phyloP scores from a whole-genome alignment of 2,329 filamentous ascomycete species.

The Calonectria crousiana region DNA sequence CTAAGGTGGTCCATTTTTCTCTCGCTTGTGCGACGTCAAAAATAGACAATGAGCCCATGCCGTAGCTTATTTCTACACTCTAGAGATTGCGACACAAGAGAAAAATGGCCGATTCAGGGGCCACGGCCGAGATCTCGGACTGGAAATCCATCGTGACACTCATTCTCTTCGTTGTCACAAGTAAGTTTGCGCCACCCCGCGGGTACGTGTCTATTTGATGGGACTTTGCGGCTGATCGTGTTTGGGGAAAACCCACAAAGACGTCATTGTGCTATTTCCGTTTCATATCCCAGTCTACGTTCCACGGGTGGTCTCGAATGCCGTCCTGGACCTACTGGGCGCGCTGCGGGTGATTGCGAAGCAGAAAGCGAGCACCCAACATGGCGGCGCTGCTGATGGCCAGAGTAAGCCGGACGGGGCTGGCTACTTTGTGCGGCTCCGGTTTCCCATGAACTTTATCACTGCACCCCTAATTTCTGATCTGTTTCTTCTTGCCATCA shows the following conservation, averaged over 20 bases:
- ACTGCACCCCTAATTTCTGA: constrained; percentile 79
- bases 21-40: background rate
- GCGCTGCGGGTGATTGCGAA: constrained; percentile 65
- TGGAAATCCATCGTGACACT: constrained; percentile 80
- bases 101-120: constrained; percentile 26
- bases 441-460: constrained; percentile 77
- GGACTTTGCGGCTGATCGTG: background rate
- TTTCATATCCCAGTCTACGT: constrained; percentile 74
- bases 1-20: background rate
- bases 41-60: background rate
- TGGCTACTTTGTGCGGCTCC: constrained; percentile 60
- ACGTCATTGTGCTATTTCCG: constrained; percentile 77
- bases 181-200: constrained; percentile 61
- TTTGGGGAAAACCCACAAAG: constrained; percentile 51
- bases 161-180: constrained; percentile 76
- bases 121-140: constrained; percentile 61
- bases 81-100: background rate
- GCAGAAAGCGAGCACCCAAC: constrained; percentile 38
- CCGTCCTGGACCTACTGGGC: constrained; percentile 51
- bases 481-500: constrained; percentile 77
- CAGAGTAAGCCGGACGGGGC: background rate
- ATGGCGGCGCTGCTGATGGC: constrained; percentile 35
- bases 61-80: background rate
- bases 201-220: too few species aligned
- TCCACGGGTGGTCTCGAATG: constrained; percentile 63